phyloP scores from a whole-genome alignment of 139 green algal species.

The Chlamydomonas sphaeroides region DNA sequence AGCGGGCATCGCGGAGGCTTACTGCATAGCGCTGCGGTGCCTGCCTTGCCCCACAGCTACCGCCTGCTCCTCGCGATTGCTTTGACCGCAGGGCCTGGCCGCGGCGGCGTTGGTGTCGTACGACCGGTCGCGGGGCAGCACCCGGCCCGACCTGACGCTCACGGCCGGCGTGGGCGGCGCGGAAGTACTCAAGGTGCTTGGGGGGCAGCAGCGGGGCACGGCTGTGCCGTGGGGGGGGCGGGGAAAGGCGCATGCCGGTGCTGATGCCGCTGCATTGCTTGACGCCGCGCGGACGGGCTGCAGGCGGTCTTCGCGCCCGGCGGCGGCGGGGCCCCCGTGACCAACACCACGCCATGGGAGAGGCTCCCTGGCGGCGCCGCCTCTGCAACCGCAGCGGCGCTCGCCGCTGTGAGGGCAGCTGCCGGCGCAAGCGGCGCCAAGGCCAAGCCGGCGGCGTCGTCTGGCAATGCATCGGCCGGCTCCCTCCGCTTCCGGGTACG shows the following conservation, averaged over 20 bases:
- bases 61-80: no score
- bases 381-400: no score
- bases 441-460: no score
- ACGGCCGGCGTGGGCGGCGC: background rate
- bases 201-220: background rate
- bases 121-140: slow-evolving; percentile 45
- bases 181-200: slow-evolving; percentile 12
- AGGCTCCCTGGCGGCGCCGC: no score
- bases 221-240: no score
- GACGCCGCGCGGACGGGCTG: no score
- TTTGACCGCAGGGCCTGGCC: slow-evolving; percentile 18
- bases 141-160: slow-evolving; percentile 28
- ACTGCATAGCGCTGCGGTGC: background rate
- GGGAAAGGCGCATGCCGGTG: no score
- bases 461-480: background rate
- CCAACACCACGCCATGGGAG: slow-evolving; percentile 34
- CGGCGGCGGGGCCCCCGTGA: slow-evolving; percentile 1
- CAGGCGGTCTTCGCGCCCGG: background rate
- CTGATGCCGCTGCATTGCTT: no score
- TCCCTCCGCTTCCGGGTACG: slow-evolving; percentile 20
- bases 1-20: slow-evolving; percentile 15
- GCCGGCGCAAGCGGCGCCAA: background rate
- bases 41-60: no score
- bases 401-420: no score
- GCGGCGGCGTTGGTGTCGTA: slow-evolving; percentile 52